Evolutionary conservation across 2,329 filamentous ascomycete genomes (phyloP), one percentile per base, ranked within the genome.

Genomic region (Fusarium agapanthi): DNA sequence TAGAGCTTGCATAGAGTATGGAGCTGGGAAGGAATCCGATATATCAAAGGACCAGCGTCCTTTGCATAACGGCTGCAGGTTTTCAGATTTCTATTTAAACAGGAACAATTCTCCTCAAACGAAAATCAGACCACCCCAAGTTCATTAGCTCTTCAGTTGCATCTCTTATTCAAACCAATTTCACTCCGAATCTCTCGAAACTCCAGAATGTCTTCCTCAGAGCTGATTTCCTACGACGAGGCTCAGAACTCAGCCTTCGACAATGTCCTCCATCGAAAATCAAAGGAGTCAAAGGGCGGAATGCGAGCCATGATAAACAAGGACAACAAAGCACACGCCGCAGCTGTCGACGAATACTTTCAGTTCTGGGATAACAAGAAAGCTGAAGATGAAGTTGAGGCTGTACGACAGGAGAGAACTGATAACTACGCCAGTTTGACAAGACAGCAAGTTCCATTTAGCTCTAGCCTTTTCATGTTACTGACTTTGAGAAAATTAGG

Each of bases 301-400:
- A 88, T 97, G 76, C 85, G 88, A 75, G 92, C 95, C 77, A 94
- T 97, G 90, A 85, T 96, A 75, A 87, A 87, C 80, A 98, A 98
- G 84, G 90, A 95, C 81, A 77, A 75, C 44, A 79, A 85, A 16
- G 93, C 93, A 3, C 91, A 95, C 77, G 90, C 93, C 78, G 90
- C 91, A 62, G 93, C 93, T 26, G 88, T 93, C 26, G 92, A 95
- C 76, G 93, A 95, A 80, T 96, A 96, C 84, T 96, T 95, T 86
- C 95, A 95, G 87, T 93, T 95, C 81, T 96, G 92, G 92, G 93
- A 96, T 83, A 91, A 94, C 85, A 94, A 95, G 84, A 83, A 86
- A 54, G 91, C 84, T 20, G 90, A 88, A 67, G 88, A 90, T 38
- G 95, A 97, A 87, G 97, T 94, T 0, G 89, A 91, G 57, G 92